A percentile compares a stretch with the other conserved stretches of the same genome.
phyloP scores from a whole-genome alignment of 2,329 filamentous ascomycete genomes.

The Fusarium continuum region DNA sequence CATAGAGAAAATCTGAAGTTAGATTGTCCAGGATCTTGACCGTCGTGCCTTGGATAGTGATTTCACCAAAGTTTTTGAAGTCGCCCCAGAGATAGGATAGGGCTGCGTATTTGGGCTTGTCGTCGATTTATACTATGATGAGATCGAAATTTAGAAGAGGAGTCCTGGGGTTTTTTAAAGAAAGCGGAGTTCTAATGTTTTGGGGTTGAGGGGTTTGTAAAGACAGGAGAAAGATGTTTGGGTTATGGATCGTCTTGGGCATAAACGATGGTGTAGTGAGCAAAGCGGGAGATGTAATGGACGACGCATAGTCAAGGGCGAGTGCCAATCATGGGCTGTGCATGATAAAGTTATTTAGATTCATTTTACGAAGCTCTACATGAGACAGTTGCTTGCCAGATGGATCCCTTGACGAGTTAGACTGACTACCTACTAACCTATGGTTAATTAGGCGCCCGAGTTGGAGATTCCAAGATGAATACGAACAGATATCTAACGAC shows the following conservation, averaged over 20 bases:
- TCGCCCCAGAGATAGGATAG: constrained; percentile 12
- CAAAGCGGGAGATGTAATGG: neutral
- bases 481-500: neutral
- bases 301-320: neutral
- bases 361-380: too few species aligned
- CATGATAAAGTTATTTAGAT: neutral
- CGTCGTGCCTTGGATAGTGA: neutral
- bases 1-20: constrained; percentile 1
- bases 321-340: neutral
- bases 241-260: neutral
- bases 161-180: neutral
- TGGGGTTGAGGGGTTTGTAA: constrained; percentile 3
- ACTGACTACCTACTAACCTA: too few species aligned
- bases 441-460: too few species aligned
- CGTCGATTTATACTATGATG: neutral
- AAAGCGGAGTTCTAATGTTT: neutral
- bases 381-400: too few species aligned
- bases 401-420: too few species aligned
- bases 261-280: neutral
- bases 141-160: neutral
- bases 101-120: constrained; percentile 9
- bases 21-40: constrained; percentile 6
- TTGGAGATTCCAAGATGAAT: neutral
- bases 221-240: constrained; percentile 2
- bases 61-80: neutral